Evolutionary conservation across 106 monocot genomes (phyloP).

Genomic region (Iris macrosiphon): DNA sequence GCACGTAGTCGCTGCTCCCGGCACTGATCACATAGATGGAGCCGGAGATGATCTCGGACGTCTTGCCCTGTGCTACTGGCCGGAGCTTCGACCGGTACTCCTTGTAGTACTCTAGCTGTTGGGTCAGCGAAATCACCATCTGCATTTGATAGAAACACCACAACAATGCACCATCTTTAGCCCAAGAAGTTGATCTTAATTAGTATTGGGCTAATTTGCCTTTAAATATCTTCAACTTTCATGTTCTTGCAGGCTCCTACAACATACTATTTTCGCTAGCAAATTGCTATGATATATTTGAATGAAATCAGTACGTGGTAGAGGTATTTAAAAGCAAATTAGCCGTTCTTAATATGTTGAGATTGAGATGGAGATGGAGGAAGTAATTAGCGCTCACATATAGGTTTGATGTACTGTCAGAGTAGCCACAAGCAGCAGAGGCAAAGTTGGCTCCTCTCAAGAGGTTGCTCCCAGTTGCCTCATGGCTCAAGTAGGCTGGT

Average conservation of each 20-base stretch:
- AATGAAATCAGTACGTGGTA: too few relatives aligned
- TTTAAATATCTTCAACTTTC: too few relatives aligned
- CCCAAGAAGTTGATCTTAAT: too few relatives aligned
- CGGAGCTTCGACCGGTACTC: slow-evolving; percentile 44
- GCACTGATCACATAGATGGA: slow-evolving; percentile 61
- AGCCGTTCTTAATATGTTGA: too few relatives aligned
- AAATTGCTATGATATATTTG: too few relatives aligned
- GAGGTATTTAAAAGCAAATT: too few relatives aligned
- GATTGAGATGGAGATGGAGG: too few relatives aligned
- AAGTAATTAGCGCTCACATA: slow-evolving; percentile 45
- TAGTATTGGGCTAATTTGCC: too few relatives aligned
- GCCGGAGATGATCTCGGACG: slow-evolving; percentile 28
- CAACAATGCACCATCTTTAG: neutral
- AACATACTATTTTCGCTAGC: too few relatives aligned
- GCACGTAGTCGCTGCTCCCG: slow-evolving; percentile 86
- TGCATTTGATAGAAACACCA: slow-evolving; percentile 11
- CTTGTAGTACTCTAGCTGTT: slow-evolving; percentile 65
- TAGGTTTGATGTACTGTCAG: slow-evolving; percentile 50
- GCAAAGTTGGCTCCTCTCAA: slow-evolving; percentile 86
- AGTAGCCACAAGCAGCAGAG: slow-evolving; percentile 64
- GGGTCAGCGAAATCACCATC: slow-evolving; percentile 57
- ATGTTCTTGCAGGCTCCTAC: too few relatives aligned
- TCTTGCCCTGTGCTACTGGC: slow-evolving; percentile 24
- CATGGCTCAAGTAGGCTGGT: slow-evolving; percentile 57
- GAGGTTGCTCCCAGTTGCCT: slow-evolving; percentile 55